Evolutionary conservation across 768 basidiomycete species (phyloP), one percentile per base, ranked within the genome.

Genomic region (Boletus pseudopeckii): DNA sequence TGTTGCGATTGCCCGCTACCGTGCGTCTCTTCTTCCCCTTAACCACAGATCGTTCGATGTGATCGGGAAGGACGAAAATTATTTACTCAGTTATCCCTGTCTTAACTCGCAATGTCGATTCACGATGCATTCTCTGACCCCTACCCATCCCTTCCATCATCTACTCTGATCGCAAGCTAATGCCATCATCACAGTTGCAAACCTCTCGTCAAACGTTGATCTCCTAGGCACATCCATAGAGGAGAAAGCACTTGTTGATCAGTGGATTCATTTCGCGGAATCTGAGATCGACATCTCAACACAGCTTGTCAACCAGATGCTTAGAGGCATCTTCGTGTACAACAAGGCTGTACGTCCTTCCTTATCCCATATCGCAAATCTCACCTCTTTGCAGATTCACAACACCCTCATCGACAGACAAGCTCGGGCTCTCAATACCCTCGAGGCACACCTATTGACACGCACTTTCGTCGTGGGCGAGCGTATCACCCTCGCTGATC

Each of bases 401-500:
- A 81, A 68, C 45, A 45, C 57, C 43, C 67, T 82, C 52, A 61
- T 73, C 15, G 85, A 88, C 44, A 79, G 77, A 34, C 78, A 85
- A 64, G 57, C 71, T 39, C 78, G 81, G 43, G 73, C 82, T 18
- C 77, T 97, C 46, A 74, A 74, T 38, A 84, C 83, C 58, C 77
- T 98, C 52, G 83, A 99, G 60, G 71, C 74, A 33, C 81, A 90
- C 76, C 84, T 99, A 63, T 68, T 77, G 45, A 78, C 82, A 53
- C 84, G 81, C 66, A 99, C 96, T 43, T 98, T 85, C 82, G 81
- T 98, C 64, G 93, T 93, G 51, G 87, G 86, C 60, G 92, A 99
- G 70, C 90, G 96, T 66, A 88, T 98, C 79, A 92, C 93, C 57
- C 80, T 96, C 44, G 97, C 94, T 58, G 97, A 99, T 65, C 71